Evolutionary conservation across 1,284 basidiomycete genomes (phyloP), one percentile per base, ranked within the genome.

Genomic region (Thelephora terrestris): DNA sequence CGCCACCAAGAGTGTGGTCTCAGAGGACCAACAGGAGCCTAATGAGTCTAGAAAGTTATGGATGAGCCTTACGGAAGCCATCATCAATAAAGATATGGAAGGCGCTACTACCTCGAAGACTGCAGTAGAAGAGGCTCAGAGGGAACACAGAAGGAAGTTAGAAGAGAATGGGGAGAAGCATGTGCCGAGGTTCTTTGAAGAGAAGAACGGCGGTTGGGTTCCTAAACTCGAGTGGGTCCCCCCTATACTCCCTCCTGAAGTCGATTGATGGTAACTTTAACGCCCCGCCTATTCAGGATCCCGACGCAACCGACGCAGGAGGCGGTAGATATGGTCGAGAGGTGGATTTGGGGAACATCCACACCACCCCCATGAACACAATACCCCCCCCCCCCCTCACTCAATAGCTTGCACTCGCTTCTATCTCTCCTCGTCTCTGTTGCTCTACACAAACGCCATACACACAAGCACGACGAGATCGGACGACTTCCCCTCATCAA

Each of bases 1-100:
- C 9, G 82, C 80, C 20, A 84, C 87, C 2, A 98, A 96, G 68
- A 81, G 77, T 60, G 88, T 95, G 5, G 71, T 79, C 14, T 82
- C 92, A 1, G 90, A 94, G 61, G 75, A 79, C 7, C 80, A 94
- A 57, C 96, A 99, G 64, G 91, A 96, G 59, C 76, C 78, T 17
- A 87, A 91, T 59, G 96, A 99, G 68, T 94, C 91, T 32, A 76
- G 88, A 61, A 71, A 85, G 85, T 67, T 98, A 46, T 99, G 95
- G 95, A 62, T 71, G 36, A 77, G 83, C 48, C 73, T 99, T 38
- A 99, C 95, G 16, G 71, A 78, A 21, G 96, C 94, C 17, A 98
- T 99, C 66, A 68, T 78, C 46, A 71, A 73, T 40, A 90, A 86
- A 60, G 91, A 99, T 64, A 93, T 98, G 85, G 91, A 93, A 58